Base-by-base conservation (phyloP, 1,284 basidiomycete species). In the Paramarasmius palmivorus region DNA sequence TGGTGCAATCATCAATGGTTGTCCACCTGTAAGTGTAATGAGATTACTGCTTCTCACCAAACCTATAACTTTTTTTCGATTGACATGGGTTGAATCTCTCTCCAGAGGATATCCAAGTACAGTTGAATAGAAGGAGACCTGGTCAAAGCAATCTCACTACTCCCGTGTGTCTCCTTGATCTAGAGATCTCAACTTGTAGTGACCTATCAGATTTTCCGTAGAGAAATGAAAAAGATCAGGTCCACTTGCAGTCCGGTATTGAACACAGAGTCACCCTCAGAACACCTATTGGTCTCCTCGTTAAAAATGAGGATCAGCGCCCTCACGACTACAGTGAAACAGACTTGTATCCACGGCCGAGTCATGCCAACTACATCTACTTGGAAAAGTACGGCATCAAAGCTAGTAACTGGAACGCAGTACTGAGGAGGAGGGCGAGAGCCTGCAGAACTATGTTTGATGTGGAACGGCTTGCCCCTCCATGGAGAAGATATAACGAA, bases 241-340 rank as follows among this genome's bases (percentile, higher is more conserved):
- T 99, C 29, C 86, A 93, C 59, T 79, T 99, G 44, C 96, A 99
- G 70, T 97, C 94, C 44, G 97, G 97, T 38, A 82, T 91, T 40
- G 97, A 99, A 71, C 87, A 90, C 57, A 95, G 92, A 32, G 88
- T 98, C 25, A 99, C 97, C 1, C 86, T 99, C 35, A 97, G 97
- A 51, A 99, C 97, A 22, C 97, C 97, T 23, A 97, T 99, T 64
- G 94, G 89, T 5, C 85, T 99, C 45, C 80, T 98, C 53, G 95
- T 99, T 35, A 93, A 88, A 67, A 99, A 99, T 74, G 95, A 98
- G 74, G 97, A 99, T 71, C 97, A 99, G 68, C 83, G 97, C 41
- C 97, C 97, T 19, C 90, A 98, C 68, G 97, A 99, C 73, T 99
- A 99, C 76, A 90, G 94, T 63, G 97, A 98, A 76, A 99, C 96